These are phyloP conservation scores for Acanthochlamys bracteata DNA, from an alignment of 106 monocot genomes.

Conservation along the genomic window DNA sequence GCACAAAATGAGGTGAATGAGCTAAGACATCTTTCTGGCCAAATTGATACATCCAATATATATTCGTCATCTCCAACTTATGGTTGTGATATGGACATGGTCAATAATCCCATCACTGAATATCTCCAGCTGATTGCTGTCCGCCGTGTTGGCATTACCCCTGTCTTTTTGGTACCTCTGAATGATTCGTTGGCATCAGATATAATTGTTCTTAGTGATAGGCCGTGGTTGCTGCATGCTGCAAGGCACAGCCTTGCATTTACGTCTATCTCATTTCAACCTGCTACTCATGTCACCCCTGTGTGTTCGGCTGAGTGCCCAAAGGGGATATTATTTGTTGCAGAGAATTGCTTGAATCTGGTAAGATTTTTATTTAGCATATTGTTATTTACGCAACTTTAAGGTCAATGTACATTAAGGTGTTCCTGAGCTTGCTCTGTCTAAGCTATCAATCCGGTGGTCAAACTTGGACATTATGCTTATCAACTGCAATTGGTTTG, in stretches of 20 bases:
- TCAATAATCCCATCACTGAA: constrained; percentile 18
- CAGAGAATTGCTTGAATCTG: constrained; percentile 80
- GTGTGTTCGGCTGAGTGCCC: constrained; percentile 71
- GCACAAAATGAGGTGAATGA: no score
- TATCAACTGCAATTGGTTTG: no score
- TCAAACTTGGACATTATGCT: no score
- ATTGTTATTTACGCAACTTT: not conserved
- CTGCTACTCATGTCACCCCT: constrained; percentile 83
- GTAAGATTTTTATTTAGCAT: constrained; percentile 24
- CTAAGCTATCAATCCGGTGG: no score
- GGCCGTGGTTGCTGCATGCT: constrained; percentile 81
- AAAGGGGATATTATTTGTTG: constrained; percentile 79
- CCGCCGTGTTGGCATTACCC: constrained; percentile 74
- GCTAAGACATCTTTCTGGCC: no score
- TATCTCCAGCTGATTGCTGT: constrained; percentile 64
- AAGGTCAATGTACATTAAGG: not conserved
- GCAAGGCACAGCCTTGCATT: constrained; percentile 80
- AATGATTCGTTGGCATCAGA: constrained; percentile 69
- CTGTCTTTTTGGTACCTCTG: constrained; percentile 74
- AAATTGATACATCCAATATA: not conserved
- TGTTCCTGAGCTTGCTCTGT: no score
- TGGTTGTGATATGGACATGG: constrained; percentile 9
- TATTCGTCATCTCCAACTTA: not conserved
- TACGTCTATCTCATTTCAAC: constrained; percentile 77
- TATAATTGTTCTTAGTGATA: constrained; percentile 80